Evolutionary conservation across 768 basidiomycete genomes (phyloP), one percentile per base, ranked within the genome.

Genomic region (Hygrophoropsis aurantiaca): DNA sequence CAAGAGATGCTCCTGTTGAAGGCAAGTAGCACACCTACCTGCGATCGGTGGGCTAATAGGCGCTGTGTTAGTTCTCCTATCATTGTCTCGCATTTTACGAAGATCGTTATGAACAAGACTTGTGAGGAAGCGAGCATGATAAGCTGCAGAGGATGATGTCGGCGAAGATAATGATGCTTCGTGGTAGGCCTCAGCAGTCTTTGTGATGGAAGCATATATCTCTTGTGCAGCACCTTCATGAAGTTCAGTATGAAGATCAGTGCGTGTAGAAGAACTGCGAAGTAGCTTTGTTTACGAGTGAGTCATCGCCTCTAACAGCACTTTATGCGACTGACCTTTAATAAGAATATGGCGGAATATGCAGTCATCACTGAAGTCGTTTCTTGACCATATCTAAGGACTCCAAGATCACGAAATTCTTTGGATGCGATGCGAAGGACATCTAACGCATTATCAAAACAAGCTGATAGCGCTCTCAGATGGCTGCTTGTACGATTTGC

Each of bases 291-390:
- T 32, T 16, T 15, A 44, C 16, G 30, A 36, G 23, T 56, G 40
- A 57, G 44, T 20, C 47, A 44, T 42, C 41, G 47, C 42, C 35
- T 30, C 40, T n/a, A 11, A 24, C 30, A 18, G 11, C 37, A 13
- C 23, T 34, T 26, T 26, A 26, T n/a, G 7, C 19, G n/a, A 55
- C 66, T 43, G 60, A 87, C 90, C 75, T 77, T 84, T 54, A 92
- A 70, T 52, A 93, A 68, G 60, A 90, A 85, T 30, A 92, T 81
- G 16, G 90, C 89, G 39, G 86, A 81, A 58, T 92, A 92, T 20
- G 88, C 90, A 16, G 86, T 87, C 90, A 92, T 92, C 38, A 87
- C 80, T 7, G 85, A 84, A 50, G 90, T 81, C 4, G 87, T 85
- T 61, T 92, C 90, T 70, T 92, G 90, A 7, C 85, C 80, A 56